phyloP scores from a whole-genome alignment of 2,329 filamentous ascomycete species.

The Aspergillaceae sp. region DNA sequence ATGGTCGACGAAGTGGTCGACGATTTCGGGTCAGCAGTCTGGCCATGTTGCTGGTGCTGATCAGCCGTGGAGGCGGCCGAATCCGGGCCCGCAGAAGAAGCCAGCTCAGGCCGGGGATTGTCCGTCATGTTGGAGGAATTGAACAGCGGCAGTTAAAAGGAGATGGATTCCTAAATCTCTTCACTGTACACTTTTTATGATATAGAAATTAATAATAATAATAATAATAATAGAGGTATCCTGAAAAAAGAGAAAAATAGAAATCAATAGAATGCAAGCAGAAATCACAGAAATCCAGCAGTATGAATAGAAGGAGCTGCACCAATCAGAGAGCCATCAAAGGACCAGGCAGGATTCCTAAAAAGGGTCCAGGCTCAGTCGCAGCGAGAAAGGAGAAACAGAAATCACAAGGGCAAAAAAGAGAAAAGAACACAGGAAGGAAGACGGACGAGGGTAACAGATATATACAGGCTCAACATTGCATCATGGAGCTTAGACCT shows the following conservation, averaged over 20 bases:
- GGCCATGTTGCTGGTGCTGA: slow-evolving; percentile 2
- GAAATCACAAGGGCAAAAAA: not conserved
- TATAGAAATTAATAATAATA: not conserved
- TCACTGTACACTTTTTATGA: not conserved
- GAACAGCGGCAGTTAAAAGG: not conserved
- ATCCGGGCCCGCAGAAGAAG: not conserved
- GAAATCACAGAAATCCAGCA: too few relatives aligned
- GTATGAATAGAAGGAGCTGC: not conserved
- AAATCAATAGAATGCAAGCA: too few relatives aligned
- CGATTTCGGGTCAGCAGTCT: not conserved
- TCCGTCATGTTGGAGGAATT: not conserved
- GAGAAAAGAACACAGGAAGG: not conserved
- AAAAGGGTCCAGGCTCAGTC: too few relatives aligned
- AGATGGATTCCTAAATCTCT: too few relatives aligned
- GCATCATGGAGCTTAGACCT: not conserved
- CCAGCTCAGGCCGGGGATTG: slow-evolving; percentile 1
- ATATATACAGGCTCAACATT: not conserved
- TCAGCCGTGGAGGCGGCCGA: not conserved
- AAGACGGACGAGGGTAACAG: not conserved
- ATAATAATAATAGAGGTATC: too few relatives aligned
- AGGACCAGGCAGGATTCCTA: too few relatives aligned
- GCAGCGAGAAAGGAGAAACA: too few relatives aligned
- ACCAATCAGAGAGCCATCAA: too few relatives aligned
- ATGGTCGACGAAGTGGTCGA: slow-evolving; percentile 10
- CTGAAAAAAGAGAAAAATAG: too few relatives aligned